Percentiles rank a stretch among this genome's conserved stretches.
Evolutionary conservation across 2,329 filamentous ascomycete genomes (phyloP).

Genomic region (Calonectria montana): DNA sequence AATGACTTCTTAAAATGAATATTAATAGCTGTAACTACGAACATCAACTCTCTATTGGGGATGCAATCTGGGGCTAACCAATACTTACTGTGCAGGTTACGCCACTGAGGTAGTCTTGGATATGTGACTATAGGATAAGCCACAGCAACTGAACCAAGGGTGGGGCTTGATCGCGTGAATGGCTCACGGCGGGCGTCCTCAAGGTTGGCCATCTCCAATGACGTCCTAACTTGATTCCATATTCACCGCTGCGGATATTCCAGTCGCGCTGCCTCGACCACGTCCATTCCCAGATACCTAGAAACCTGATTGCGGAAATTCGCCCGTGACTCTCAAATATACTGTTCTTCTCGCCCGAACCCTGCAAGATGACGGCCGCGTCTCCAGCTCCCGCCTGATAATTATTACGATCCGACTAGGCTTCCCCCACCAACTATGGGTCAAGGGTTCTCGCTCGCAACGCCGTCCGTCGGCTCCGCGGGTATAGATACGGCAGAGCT

Average conservation of each 20-base stretch:
- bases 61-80: background rate
- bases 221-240: slow-evolving; percentile 8
- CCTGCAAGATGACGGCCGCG: slow-evolving; percentile 41
- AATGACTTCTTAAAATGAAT: too few relatives aligned
- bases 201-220: slow-evolving; percentile 1
- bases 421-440: slow-evolving; percentile 72
- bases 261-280: background rate
- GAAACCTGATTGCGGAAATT: background rate
- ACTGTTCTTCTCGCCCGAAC: background rate
- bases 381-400: slow-evolving; percentile 37
- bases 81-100: background rate
- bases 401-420: slow-evolving; percentile 35
- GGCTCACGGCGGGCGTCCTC: slow-evolving; percentile 20
- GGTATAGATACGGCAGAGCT: slow-evolving; percentile 96
- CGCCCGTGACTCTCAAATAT: background rate
- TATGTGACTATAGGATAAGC: background rate
- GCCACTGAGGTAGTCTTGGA: background rate
- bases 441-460: slow-evolving; percentile 94
- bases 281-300: background rate
- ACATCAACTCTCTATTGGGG: background rate
- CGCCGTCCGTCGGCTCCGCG: slow-evolving; percentile 89
- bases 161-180: slow-evolving; percentile 21
- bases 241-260: background rate
- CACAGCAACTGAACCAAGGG: slow-evolving; percentile 14
- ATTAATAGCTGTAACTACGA: too few relatives aligned